Base-by-base conservation (phyloP, 331 rosid genomes). In the Ulmus americana region DNA sequence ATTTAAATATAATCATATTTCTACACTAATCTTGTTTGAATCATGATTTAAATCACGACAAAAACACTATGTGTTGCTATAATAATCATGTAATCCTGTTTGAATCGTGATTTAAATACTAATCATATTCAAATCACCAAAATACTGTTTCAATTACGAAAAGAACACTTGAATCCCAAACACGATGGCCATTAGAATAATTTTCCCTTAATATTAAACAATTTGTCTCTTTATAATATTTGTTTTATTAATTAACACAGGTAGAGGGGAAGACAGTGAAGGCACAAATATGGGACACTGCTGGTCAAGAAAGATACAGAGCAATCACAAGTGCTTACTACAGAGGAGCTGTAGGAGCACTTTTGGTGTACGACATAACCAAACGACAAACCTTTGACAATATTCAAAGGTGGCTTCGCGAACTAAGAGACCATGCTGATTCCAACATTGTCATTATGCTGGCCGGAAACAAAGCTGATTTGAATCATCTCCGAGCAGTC, bases 201-300 rank as follows among this genome's bases (percentile, higher is more conserved):
- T 28, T 28, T 28, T 28, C 4, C 35, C 35, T 28, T 28, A 3
- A 28, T 28, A 28, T 28, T 28, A 28, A 28, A 28, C 22, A 20
- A 20, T 20, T 20, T 20, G 22, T 20, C 22, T 28, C 35, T 28
- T 28, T 28, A 3, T 28, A 28, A 28, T 28, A 2, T 28, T 28
- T 28, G 35, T 28, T 28, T 6, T 6, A 53, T 53, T 53, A 11
- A 53, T 8, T 12, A 16, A 53, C 39, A 63, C 79, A 91, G 97
- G 86, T 91, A 58, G 96, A 91, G 70, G 96, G 97, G 45, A 88
- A 91, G 82, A 91, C 97, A 0, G 85, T 86, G n/a, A 91, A 91
- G 79, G 97, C 97, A 54, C 97, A 91, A 78, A 91, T 91, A 86
- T 91, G 97, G 97, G 97, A 91, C 75, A 91, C 97, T 1, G 96